Conservation (phyloP, 805 yeast genomes). For the Myxozyma neglecta region DNA sequence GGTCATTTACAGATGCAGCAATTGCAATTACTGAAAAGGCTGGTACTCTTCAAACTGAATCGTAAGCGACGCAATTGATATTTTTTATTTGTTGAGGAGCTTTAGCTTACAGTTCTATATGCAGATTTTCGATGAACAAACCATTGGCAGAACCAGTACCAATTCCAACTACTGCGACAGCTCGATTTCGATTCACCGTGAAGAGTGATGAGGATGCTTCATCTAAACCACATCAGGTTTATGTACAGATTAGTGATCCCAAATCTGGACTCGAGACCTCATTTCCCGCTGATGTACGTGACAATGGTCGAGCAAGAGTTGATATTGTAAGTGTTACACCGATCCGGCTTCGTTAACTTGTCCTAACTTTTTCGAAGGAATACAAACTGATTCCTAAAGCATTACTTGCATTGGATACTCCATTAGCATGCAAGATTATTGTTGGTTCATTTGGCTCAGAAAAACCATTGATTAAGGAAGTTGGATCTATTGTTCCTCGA, state of each 20-base stretch:
- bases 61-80: conserved; percentile 4
- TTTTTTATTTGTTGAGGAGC: background rate
- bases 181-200: conserved; percentile 16
- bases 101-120: background rate
- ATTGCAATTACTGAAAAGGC: conserved; percentile 27
- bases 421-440: conserved; percentile 34
- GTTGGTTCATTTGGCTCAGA: conserved; percentile 38
- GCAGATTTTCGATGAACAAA: conserved; percentile 11
- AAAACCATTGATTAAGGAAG: conserved; percentile 11
- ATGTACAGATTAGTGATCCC: conserved; percentile 33
- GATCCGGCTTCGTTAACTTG: background rate
- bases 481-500: conserved; percentile 21
- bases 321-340: conserved; percentile 33
- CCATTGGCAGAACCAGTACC: conserved; percentile 1
- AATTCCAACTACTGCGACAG: conserved; percentile 14
- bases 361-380: conserved; percentile 14
- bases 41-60: conserved; percentile 22
- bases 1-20: conserved; percentile 29
- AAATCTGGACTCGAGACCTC: conserved; percentile 35
- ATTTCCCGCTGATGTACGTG: conserved; percentile 37
- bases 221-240: conserved; percentile 36
- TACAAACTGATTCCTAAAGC: conserved; percentile 38
- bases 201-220: conserved; percentile 4
- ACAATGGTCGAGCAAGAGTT: conserved; percentile 40
- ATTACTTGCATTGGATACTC: conserved; percentile 33